Conservation (phyloP, 164 flowering plant species). For the Vitis labrusca region DNA sequence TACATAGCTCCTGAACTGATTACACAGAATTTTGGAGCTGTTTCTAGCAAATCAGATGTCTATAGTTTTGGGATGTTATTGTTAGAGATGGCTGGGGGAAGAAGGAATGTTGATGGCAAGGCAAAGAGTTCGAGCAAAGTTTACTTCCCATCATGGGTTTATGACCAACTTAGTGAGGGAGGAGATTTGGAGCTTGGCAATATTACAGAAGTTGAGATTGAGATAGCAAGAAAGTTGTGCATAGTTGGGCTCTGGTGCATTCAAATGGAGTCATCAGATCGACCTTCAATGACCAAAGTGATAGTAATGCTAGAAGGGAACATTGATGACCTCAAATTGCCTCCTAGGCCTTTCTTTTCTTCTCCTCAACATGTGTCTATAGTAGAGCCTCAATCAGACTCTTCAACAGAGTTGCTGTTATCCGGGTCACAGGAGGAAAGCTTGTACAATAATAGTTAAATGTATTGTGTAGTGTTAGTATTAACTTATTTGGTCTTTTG, state of each 20-base stretch:
- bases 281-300: constrained; percentile 17
- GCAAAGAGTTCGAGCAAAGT: background rate
- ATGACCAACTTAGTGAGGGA: constrained; percentile 3
- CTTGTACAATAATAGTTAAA: background rate
- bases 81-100: constrained; percentile 19
- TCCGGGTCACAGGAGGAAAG: constrained; percentile 4
- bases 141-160: constrained; percentile 13
- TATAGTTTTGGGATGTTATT: constrained; percentile 23
- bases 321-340: constrained; percentile 5
- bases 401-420: constrained; percentile 12
- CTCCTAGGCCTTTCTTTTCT: constrained; percentile 12
- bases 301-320: constrained; percentile 12
- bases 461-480: no score
- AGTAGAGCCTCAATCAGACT: background rate
- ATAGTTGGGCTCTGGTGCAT: constrained; percentile 19
- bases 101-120: background rate
- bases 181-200: constrained; percentile 7
- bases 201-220: background rate
- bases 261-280: constrained; percentile 9
- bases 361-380: background rate
- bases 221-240: constrained; percentile 10
- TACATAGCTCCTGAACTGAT: constrained; percentile 23
- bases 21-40: constrained; percentile 5
- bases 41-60: constrained; percentile 20
- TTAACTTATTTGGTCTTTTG: no score